Evolutionary conservation across 805 yeast genomes (phyloP).

Genomic region (Ogataea henricii): DNA sequence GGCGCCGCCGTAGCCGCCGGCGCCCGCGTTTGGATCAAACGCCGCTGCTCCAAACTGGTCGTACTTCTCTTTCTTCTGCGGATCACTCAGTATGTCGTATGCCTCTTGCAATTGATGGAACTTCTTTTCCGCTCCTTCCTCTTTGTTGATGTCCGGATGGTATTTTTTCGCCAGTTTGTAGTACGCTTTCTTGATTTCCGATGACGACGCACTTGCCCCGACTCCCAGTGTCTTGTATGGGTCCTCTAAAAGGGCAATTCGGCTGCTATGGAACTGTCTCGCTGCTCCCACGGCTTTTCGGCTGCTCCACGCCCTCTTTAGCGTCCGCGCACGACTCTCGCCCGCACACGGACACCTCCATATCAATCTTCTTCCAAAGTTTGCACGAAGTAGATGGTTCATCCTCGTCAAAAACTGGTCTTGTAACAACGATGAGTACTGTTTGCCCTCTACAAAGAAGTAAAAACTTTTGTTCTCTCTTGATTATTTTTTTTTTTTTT

Average conservation of each 20-base stretch:
- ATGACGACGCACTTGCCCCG: slow-evolving; percentile 61
- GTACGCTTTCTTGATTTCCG: slow-evolving; percentile 94
- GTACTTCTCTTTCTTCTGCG: slow-evolving; percentile 80
- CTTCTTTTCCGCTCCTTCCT: slow-evolving; percentile 78
- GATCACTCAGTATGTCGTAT: slow-evolving; percentile 86
- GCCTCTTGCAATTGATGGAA: slow-evolving; percentile 95
- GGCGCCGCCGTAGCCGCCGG: slow-evolving; percentile 49
- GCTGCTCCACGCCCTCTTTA: background rate
- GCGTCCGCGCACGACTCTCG: background rate
- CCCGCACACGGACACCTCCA: slow-evolving; percentile 3
- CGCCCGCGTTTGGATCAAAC: slow-evolving; percentile 60
- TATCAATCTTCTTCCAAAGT: slow-evolving; percentile 5
- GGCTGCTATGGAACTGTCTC: slow-evolving; percentile 47
- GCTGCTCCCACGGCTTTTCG: background rate
- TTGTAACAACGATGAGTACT: no score
- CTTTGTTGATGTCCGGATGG: slow-evolving; percentile 97
- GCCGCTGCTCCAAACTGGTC: slow-evolving; percentile 92
- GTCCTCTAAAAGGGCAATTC: slow-evolving; percentile 45
- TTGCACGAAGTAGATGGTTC: slow-evolving; percentile 2
- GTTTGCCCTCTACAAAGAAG: no score
- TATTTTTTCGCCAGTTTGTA: slow-evolving; percentile 89
- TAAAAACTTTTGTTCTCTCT: background rate
- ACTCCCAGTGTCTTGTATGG: slow-evolving; percentile 89
- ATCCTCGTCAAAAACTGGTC: background rate
- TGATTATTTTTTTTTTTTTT: slow-evolving; percentile 1